phyloP scores from a whole-genome alignment of 2,329 filamentous ascomycete species.

The Ophiosphaerella korrae region DNA sequence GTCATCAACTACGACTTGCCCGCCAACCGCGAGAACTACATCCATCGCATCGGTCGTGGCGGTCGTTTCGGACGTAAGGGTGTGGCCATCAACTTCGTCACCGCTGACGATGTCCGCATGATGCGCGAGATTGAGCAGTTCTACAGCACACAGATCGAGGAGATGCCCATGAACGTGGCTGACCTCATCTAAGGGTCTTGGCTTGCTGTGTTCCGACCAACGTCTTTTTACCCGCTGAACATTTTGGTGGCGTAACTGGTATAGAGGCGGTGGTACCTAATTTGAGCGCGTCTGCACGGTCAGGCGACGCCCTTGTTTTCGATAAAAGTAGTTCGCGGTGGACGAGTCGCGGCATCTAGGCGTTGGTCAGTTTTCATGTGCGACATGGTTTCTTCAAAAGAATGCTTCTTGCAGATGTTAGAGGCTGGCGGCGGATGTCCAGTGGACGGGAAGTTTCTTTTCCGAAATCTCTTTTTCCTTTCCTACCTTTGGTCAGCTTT shows the following conservation, averaged over 20 bases:
- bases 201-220: constrained; percentile 29
- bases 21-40: constrained; percentile 99
- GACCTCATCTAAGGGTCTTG: constrained; percentile 50
- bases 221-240: constrained; percentile 28
- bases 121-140: constrained; percentile 99
- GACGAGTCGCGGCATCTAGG: constrained; percentile 48
- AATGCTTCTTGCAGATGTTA: constrained; percentile 43
- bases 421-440: constrained; percentile 39
- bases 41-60: constrained; percentile 98
- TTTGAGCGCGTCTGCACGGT: constrained; percentile 39
- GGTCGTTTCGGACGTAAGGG: constrained; percentile 99
- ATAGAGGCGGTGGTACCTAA: constrained; percentile 38
- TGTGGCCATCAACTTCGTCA: constrained; percentile 99
- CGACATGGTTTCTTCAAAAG: constrained; percentile 47
- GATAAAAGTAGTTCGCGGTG: constrained; percentile 45
- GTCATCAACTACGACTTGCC: constrained; percentile 99
- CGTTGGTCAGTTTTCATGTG: constrained; percentile 48
- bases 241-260: constrained; percentile 30
- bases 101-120: constrained; percentile 98
- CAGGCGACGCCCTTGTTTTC: constrained; percentile 34
- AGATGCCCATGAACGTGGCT: constrained; percentile 97
- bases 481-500: constrained; percentile 36
- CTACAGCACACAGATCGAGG: constrained; percentile 99
- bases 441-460: constrained; percentile 36
- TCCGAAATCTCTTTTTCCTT: constrained; percentile 41